These are phyloP conservation scores for Cyclotella kingstonii DNA, from an alignment of 108 stramenopile species.

Conservation along the genomic window DNA sequence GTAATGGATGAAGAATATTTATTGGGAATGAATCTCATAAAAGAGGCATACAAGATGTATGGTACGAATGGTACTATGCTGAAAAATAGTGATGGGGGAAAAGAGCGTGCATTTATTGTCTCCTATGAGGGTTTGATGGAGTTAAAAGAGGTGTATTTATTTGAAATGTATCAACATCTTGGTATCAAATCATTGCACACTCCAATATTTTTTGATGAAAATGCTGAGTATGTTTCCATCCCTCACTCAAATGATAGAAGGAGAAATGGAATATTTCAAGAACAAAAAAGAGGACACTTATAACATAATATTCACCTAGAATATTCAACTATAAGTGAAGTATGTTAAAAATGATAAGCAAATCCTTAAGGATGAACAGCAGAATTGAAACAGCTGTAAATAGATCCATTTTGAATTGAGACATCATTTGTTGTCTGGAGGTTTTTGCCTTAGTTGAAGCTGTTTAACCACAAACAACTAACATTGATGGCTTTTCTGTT, in stretches of 20 bases:
- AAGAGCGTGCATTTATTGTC: neutral
- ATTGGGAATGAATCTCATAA: constrained; percentile 6
- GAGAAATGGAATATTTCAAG: neutral
- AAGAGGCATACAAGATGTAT: constrained; percentile 12
- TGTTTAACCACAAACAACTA: too few species aligned
- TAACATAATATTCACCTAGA: too few species aligned
- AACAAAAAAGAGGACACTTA: too few species aligned
- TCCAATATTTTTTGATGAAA: constrained; percentile 8
- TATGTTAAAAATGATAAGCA: too few species aligned
- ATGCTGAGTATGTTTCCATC: constrained; percentile 10
- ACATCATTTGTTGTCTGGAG: too few species aligned
- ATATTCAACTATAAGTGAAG: too few species aligned
- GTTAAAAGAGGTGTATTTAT: constrained; percentile 2
- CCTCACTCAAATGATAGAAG: too few species aligned
- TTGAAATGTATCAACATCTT: constrained; percentile 3
- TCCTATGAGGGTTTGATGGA: constrained; percentile 15
- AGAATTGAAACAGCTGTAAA: too few species aligned
- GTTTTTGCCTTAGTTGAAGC: too few species aligned
- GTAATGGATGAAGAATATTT: neutral
- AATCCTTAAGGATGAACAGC: too few species aligned
- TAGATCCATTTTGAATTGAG: too few species aligned
- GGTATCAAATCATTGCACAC: constrained; percentile 6
- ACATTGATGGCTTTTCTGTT: too few species aligned
- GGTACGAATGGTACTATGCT: neutral
- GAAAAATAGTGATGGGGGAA: neutral